These are phyloP conservation scores for Pleurotus citrinopileatus DNA, from an alignment of 768 basidiomycete genomes.

Conservation along the genomic window DNA sequence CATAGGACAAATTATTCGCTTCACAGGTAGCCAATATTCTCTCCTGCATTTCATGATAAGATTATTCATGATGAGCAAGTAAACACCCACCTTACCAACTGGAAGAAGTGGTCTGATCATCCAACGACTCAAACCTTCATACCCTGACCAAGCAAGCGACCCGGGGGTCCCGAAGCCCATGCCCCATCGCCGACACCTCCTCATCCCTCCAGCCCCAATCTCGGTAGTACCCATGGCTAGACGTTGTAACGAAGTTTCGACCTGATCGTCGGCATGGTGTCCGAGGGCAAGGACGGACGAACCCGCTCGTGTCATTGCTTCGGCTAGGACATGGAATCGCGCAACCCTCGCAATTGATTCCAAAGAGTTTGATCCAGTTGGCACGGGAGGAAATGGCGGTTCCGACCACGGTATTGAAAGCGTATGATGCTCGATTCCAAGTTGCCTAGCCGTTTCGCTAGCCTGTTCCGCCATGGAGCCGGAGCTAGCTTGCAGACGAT, in stretches of 20 bases:
- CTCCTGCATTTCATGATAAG: conserved; percentile 42
- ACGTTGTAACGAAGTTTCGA: conserved; percentile 78
- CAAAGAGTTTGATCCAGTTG: conserved; percentile 35
- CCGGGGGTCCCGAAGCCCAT: conserved; percentile 53
- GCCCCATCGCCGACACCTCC: conserved; percentile 65
- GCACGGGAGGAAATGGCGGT: conserved; percentile 46
- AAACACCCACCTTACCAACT: conserved; percentile 58
- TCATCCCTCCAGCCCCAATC: conserved; percentile 68
- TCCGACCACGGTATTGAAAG: conserved; percentile 56
- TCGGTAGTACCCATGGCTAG: conserved; percentile 53
- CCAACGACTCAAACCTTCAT: conserved; percentile 63
- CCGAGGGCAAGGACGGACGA: conserved; percentile 55
- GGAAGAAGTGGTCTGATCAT: conserved; percentile 68
- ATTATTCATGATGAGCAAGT: neutral
- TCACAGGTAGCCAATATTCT: conserved; percentile 80
- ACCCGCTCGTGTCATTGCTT: conserved; percentile 36
- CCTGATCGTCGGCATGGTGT: conserved; percentile 82
- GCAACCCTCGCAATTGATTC: conserved; percentile 59
- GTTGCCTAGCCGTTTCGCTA: conserved; percentile 33
- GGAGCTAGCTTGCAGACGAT: conserved; percentile 63
- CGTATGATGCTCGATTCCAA: conserved; percentile 47
- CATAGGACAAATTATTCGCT: conserved; percentile 55
- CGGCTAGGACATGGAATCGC: conserved; percentile 52
- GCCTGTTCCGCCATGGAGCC: conserved; percentile 51
- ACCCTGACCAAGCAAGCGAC: conserved; percentile 39